phyloP scores from a whole-genome alignment of 331 rosid genomes.

The Erythrophleum ivorense region DNA sequence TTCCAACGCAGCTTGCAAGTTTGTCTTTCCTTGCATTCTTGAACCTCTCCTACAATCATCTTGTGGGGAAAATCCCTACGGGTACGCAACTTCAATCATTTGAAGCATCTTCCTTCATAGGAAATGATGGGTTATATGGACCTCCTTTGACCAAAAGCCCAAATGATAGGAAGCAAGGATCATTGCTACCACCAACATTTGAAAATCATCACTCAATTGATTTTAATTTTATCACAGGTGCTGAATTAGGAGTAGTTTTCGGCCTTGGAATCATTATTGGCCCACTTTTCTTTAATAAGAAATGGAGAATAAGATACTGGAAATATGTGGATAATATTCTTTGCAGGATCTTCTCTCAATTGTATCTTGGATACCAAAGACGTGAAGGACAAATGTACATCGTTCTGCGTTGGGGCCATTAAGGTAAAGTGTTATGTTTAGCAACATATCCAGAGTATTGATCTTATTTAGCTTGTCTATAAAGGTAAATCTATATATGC shows the following conservation, averaged over 20 bases:
- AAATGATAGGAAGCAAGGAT: background rate
- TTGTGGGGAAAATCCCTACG: slow-evolving; percentile 36
- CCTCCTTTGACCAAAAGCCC: slow-evolving; percentile 2
- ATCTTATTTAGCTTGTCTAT: too few species aligned
- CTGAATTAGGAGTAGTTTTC: slow-evolving; percentile 28
- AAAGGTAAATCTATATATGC: too few species aligned
- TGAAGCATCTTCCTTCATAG: background rate
- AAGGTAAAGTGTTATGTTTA: background rate
- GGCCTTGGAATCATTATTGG: slow-evolving; percentile 38
- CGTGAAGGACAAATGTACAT: background rate
- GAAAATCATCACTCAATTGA: background rate
- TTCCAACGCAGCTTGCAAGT: background rate
- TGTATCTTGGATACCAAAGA: background rate
- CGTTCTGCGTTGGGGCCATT: background rate
- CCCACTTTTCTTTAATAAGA: slow-evolving; percentile 33
- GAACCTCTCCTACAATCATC: slow-evolving; percentile 49
- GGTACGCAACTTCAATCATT: slow-evolving; percentile 46
- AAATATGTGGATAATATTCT: slow-evolving; percentile 6
- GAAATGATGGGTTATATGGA: slow-evolving; percentile 4
- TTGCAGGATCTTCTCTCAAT: slow-evolving; percentile 16
- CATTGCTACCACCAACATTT: background rate
- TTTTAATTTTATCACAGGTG: slow-evolving; percentile 28
- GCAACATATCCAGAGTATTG: background rate
- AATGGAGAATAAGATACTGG: slow-evolving; percentile 34
- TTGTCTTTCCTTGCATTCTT: slow-evolving; percentile 46